Percentiles rank a stretch among this genome's conserved stretches.
phyloP scores from a whole-genome alignment of 2,329 filamentous ascomycete species.

The Cladosporium colombiae region DNA sequence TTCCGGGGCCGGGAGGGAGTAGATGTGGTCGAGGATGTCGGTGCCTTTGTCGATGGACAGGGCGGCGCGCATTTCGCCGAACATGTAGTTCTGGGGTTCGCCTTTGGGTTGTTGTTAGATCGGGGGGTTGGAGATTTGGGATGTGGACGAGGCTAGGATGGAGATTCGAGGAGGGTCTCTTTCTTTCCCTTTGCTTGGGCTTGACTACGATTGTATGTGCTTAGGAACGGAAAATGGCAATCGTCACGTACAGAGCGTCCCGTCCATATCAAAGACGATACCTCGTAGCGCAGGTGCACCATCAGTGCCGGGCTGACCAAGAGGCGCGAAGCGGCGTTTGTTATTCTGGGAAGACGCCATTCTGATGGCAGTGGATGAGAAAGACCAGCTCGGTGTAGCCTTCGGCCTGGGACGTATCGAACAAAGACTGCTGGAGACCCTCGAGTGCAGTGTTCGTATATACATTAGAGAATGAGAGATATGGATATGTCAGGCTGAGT shows the following conservation, averaged over 20 bases:
- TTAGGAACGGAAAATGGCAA: background rate
- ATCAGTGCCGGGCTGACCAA: slow-evolving; percentile 40
- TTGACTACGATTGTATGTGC: background rate
- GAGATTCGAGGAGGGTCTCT: background rate
- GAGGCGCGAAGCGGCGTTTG: slow-evolving; percentile 50
- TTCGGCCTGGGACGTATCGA: background rate
- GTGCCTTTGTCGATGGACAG: slow-evolving; percentile 67
- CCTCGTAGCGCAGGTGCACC: slow-evolving; percentile 53
- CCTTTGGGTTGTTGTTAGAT: slow-evolving; percentile 46
- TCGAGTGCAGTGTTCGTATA: background rate
- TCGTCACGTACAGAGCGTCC: slow-evolving; percentile 72
- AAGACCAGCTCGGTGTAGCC: background rate
- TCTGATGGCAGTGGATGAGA: background rate
- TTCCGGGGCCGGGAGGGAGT: slow-evolving; percentile 64
- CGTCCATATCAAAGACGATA: slow-evolving; percentile 89
- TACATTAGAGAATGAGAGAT: background rate
- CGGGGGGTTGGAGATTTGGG: background rate
- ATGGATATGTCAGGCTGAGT: background rate
- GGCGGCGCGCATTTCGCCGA: slow-evolving; percentile 75
- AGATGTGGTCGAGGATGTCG: slow-evolving; percentile 90
- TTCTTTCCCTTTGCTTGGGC: background rate
- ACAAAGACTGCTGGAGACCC: background rate
- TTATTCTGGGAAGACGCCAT: slow-evolving; percentile 1
- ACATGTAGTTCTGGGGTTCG: slow-evolving; percentile 94
- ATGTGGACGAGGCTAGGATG: background rate